Conservation (phyloP, 2,329 filamentous ascomycete species). For the Alternaria tenuissima region DNA sequence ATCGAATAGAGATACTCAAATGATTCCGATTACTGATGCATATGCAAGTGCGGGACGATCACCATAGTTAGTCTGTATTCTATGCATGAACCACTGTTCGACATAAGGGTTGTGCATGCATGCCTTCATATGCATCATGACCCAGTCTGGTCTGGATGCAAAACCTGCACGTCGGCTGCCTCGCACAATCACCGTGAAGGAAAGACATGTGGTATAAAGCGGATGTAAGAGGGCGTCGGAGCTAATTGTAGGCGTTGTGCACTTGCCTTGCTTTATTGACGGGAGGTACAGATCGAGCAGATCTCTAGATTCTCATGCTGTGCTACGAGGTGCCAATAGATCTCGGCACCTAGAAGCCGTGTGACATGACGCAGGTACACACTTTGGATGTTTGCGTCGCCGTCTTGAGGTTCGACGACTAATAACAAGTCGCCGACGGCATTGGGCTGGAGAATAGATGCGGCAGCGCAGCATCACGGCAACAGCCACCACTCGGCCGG, state of each 20-base stretch:
- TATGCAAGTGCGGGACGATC: slow-evolving; percentile 34
- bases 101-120: slow-evolving; percentile 3
- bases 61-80: slow-evolving; percentile 19
- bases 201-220: slow-evolving; percentile 7
- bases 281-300: slow-evolving; percentile 8
- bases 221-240: not conserved
- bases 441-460: not conserved
- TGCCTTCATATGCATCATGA: not conserved
- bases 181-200: not conserved
- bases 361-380: not conserved
- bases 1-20: slow-evolving; percentile 3
- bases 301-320: slow-evolving; percentile 1
- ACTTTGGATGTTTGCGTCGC: slow-evolving; percentile 2
- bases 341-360: not conserved
- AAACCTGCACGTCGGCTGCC: not conserved
- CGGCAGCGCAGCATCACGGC: not conserved
- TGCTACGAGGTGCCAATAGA: not conserved
- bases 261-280: slow-evolving; percentile 5
- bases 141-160: not conserved
- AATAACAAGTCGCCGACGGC: not conserved
- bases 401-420: not conserved
- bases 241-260: not conserved
- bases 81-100: slow-evolving; percentile 24
- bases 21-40: slow-evolving; percentile 15
- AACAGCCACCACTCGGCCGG: not conserved